Base-by-base conservation (phyloP, 2,329 filamentous ascomycete species). In the Rhynchosporium secalis region DNA sequence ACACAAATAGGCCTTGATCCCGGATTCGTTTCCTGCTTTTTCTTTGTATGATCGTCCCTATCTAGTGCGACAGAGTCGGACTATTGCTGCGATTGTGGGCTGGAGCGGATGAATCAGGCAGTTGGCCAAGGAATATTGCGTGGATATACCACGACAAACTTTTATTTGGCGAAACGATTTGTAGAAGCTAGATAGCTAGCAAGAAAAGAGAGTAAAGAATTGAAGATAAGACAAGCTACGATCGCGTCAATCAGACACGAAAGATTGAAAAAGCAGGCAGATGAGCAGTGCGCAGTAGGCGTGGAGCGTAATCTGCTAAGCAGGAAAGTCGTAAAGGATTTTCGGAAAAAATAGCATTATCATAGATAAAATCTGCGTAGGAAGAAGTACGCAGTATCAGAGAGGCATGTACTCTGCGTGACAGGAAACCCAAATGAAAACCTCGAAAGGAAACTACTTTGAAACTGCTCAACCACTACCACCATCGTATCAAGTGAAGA, bases 331-430 rank as follows among this genome's bases (percentile, higher is more conserved):
- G 8, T 33, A 33, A 43, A 41, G n/a, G 26, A 56, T 20, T 20
- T 20, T 20, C 20, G 20, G 20, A 20, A 20, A 20, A 20, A 20
- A 20, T 20, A 20, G 20, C 20, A 20, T 20, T 1, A 20, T 20
- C 20, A 20, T 20, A 20, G 20, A 20, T 20, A 20, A 20, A 20
- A 20, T 20, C 20, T 20, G 20, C 20, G 20, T 20, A 20, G 20
- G 20, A 49, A 31, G 31, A 15, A 48, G 41, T 26, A 13, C 33
- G 51, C 45, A 38, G 8, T 58, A 47, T 9, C 12, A 3, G 28
- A 13, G 13, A 9, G 58, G 49, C 51, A n/a, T 46, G 58, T 56
- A 61, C 38, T 49, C 60, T 56, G 60, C 60, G 8, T 47, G 43
- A 46, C 60, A 51, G 60, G 60, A 57, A 33, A 28, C 58, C 12